Evolutionary conservation across 257 asterid genomes (phyloP), one percentile per base, ranked within the genome.

Genomic region (Cinchona pubescens): DNA sequence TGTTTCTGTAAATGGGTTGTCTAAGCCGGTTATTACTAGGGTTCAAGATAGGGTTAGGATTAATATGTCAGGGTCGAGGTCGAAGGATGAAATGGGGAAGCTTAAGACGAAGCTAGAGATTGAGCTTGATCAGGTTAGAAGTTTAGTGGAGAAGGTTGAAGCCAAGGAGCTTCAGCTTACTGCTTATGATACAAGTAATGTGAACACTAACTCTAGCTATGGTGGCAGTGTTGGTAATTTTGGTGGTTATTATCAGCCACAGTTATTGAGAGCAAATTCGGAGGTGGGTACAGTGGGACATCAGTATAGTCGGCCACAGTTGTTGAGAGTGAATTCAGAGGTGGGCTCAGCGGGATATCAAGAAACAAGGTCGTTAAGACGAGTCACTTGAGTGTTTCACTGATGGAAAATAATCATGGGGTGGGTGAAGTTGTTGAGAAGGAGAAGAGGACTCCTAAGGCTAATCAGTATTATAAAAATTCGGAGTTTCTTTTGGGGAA

Each of bases 391-490:
- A 94, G 89, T 77, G 90, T 90, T 83, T 75, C 92, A 15, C 87
- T 86, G 51, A 79, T 78, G 75, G 89, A 80, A 23, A 88, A 86
- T 73, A 85, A 76, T 82, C 81, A 82, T 76, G 78, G 80, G 74
- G 76, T 61, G 19, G 75, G 72, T 74, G 94, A 85, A 34, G 84
- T 68, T 79, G 75, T 83, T 38, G 97, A 92, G 88, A 94, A 90
- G 85, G 98, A 94, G 88, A 94, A 91, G 81, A 87, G 97, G 69
- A 94, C 94, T 35, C 98, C 98, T 16, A 94, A 90, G 89, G 98
- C 97, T 23, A 92, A 94, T 82, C 92, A 92, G 83, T 89, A 75
- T 60, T 92, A 94, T 79, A 75, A 92, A 76, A 90, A 92, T 77
- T 88, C 98, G 0, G 98, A 94, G 80, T 94, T 94, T 72, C 96